Base-by-base conservation (phyloP, 305 asterid species). In the Rubia tinctorum region DNA sequence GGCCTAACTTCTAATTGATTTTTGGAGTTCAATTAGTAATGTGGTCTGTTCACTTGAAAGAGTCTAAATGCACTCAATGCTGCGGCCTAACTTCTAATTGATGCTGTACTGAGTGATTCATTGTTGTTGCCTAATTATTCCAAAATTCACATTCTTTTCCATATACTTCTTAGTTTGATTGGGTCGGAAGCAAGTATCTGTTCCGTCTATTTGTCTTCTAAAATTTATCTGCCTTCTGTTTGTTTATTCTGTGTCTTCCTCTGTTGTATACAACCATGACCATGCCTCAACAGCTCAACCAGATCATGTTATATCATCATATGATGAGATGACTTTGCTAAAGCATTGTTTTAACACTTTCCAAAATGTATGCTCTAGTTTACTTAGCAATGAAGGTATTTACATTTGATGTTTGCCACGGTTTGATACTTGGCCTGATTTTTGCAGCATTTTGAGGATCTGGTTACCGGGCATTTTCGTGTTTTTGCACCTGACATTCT, bases 361-460 rank as follows among this genome's bases (percentile, higher is more conserved):
- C 27, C 51, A 42, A 66, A 39, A 43, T 20, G 14, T 58, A 68
- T 14, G 17, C 1, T 58, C 59, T 9, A 49, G 59, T 53, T 1
- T 53, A 5, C 20, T 5, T 53, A 18, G 59, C 18, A 15, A 53
- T 15, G 59, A 53, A 9, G 59, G 17, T 56, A 56, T n/a, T 0
- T 7, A 40, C 15, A 7, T 60, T 14, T 60, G 8, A 65, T n/a
- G 22, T 18, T 2, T 20, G 37, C 45, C 30, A 11, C 20, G n/a
- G 18, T 71, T 39, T 71, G 56, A 71, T 39, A 55, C 8, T 56
- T 39, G 18, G 7, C 22, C 37, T 42, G 55, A 17, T 56, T 12
- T n/a, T 64, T 73, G 34, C 87, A 86, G 92, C 82, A 88, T 77
- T 86, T 86, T 74, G 89, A 84, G 74, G 86, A 82, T 69, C 71